A percentile compares a stretch with the other conserved stretches of the same genome.
Evolutionary conservation across 148 eudicot species (phyloP).

Genomic region (Silene latifolia): DNA sequence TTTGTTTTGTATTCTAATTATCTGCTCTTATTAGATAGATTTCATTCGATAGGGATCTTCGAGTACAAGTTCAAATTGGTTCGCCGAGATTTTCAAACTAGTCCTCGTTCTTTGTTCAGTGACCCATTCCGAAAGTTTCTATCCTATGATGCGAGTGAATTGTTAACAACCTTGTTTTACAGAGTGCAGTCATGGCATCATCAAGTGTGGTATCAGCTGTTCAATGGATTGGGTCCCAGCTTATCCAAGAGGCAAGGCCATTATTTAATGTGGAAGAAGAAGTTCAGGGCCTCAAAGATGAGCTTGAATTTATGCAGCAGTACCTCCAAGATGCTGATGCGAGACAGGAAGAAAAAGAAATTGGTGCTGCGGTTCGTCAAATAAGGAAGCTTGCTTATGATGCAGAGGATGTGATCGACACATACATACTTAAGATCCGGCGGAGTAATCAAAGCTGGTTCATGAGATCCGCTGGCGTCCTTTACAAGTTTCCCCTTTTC

Average conservation of each 20-base stretch:
- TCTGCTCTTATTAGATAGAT: no score
- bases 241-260: conserved; percentile 13
- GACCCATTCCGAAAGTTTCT: no score
- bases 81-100: no score
- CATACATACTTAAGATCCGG: conserved; percentile 15
- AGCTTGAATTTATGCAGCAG: conserved; percentile 19
- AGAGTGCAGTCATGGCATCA: conserved; percentile 2
- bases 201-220: conserved; percentile 15
- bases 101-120: no score
- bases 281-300: conserved; percentile 13
- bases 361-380: conserved; percentile 5
- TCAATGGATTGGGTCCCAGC: conserved; percentile 12
- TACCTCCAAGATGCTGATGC: conserved; percentile 28
- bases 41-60: no score
- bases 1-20: no score
- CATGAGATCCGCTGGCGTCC: background rate
- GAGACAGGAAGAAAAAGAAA: background rate
- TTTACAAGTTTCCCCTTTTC: background rate
- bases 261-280: conserved; percentile 8
- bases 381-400: conserved; percentile 24
- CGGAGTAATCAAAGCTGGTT: conserved; percentile 4
- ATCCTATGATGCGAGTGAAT: no score
- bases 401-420: conserved; percentile 23
- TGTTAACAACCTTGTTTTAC: no score
- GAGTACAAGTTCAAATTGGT: no score